Conservation (phyloP, 1,284 basidiomycete genomes). For the Ustilago lituana region DNA sequence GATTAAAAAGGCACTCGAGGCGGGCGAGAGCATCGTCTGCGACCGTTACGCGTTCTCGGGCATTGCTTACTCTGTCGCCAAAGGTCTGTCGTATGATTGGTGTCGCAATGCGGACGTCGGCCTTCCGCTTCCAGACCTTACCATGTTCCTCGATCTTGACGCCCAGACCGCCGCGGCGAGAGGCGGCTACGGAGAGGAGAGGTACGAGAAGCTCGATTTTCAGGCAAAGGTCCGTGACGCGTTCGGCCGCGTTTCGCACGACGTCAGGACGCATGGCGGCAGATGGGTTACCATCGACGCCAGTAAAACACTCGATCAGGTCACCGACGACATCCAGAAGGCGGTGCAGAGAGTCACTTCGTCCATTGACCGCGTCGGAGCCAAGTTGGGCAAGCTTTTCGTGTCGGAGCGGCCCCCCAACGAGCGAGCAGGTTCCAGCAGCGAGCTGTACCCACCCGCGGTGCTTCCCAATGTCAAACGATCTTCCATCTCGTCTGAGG, state of each 20-base stretch:
- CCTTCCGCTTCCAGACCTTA: slow-evolving; percentile 87
- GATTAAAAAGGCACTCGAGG: slow-evolving; percentile 70
- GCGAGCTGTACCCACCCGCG: slow-evolving; percentile 22
- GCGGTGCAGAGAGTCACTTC: slow-evolving; percentile 35
- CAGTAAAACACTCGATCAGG: slow-evolving; percentile 53
- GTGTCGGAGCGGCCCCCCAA: slow-evolving; percentile 23
- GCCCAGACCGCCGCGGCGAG: slow-evolving; percentile 77
- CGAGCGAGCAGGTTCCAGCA: slow-evolving; percentile 20
- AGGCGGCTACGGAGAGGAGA: slow-evolving; percentile 89
- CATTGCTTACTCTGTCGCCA: slow-evolving; percentile 90
- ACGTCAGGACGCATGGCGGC: slow-evolving; percentile 43
- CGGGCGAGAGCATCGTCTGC: slow-evolving; percentile 81
- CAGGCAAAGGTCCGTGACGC: slow-evolving; percentile 64
- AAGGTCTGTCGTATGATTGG: slow-evolving; percentile 78
- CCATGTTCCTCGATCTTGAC: slow-evolving; percentile 84
- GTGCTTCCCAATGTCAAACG: slow-evolving; percentile 14
- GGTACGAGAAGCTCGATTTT: slow-evolving; percentile 70
- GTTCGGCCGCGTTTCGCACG: slow-evolving; percentile 52
- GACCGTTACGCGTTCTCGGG: slow-evolving; percentile 98
- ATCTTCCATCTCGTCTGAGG: slow-evolving; percentile 15
- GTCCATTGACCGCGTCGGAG: slow-evolving; percentile 36
- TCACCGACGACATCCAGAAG: slow-evolving; percentile 52
- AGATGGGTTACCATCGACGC: slow-evolving; percentile 60
- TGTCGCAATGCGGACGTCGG: slow-evolving; percentile 84
- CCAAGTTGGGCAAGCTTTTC: slow-evolving; percentile 31